These are phyloP conservation scores for Naganishia antarctica DNA, from an alignment of 768 basidiomycete species.

Conservation along the genomic window DNA sequence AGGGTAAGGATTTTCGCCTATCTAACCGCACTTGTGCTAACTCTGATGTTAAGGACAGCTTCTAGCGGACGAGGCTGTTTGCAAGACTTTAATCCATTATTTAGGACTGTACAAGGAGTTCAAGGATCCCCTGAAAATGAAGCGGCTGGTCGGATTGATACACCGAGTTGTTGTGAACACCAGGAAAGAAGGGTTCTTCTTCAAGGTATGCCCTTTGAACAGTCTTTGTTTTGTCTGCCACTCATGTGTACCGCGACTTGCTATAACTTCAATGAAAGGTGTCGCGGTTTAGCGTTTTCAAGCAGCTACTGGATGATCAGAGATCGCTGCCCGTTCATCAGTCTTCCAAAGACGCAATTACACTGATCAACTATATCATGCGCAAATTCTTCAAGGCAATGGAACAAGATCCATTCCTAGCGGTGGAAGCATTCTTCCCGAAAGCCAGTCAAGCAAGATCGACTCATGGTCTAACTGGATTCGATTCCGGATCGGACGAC, in stretches of 20 bases:
- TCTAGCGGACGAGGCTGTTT: slow-evolving; percentile 82
- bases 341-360: slow-evolving; percentile 73
- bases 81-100: slow-evolving; percentile 60
- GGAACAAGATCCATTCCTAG: slow-evolving; percentile 74
- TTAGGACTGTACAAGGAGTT: slow-evolving; percentile 65
- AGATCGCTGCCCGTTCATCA: slow-evolving; percentile 67
- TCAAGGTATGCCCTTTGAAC: slow-evolving; percentile 82
- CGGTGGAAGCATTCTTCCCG: slow-evolving; percentile 68
- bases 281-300: slow-evolving; percentile 82
- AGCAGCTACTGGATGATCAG: slow-evolving; percentile 74
- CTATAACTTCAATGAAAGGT: too few species aligned
- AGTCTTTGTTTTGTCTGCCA: too few species aligned
- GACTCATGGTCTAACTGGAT: slow-evolving; percentile 1
- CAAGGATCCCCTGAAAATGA: slow-evolving; percentile 70
- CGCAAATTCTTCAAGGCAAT: slow-evolving; percentile 91
- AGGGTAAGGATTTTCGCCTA: slow-evolving; percentile 55
- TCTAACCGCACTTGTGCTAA: not conserved
- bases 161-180: slow-evolving; percentile 85
- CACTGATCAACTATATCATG: slow-evolving; percentile 77
- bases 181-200: slow-evolving; percentile 91
- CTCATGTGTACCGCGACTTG: too few species aligned
- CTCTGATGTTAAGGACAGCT: slow-evolving; percentile 55
- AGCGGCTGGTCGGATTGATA: slow-evolving; percentile 78
- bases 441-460: slow-evolving; percentile 39
- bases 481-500: slow-evolving; percentile 33